Evolutionary conservation across 495 filamentous ascomycete genomes (phyloP), one percentile per base, ranked within the genome.

Genomic region (Penicillium riverlandense): DNA sequence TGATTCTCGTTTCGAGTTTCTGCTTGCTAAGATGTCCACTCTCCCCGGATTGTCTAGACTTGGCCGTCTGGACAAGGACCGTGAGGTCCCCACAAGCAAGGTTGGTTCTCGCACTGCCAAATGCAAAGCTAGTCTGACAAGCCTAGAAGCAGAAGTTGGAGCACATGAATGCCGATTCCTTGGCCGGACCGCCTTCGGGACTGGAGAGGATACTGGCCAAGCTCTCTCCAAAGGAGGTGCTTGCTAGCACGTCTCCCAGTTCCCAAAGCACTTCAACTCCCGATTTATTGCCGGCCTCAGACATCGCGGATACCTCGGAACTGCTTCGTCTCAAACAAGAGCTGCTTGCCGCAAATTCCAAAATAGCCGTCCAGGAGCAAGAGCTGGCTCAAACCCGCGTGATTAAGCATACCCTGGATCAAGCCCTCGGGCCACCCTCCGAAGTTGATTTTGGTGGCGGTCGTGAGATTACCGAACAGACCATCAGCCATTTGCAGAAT

Each of bases 331-430:
- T 94, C 37, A 78, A 79, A 48, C 69, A 77, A 42, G 84, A 97
- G 63, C 75, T 98, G 11, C 79, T 84, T 43, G 80, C 77, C 49
- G 88, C 90, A 15, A 84, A 86, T 50, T 80, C 77, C 53, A 84
- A 82, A 49, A 90, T 98, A 60, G 83, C 80, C 43, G 74, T 80
- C 12, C 84, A 95, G 63, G 87, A 88, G 48, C 79, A 90, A 45
- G 88, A 96, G 62, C 76, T 96, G 43, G 75, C 84, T 22, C 85
- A 91, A 46, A 84, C 74, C 8, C 86, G 88, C 35, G 79, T 80
- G 55, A 81, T 80, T 37, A 85, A 83, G 58, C 83, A 87, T 55
- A 88, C 84, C 11, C 49, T 89, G 37, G 84, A 89, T 43, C 80
- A 88, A 56, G 78, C 79, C 43, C 72, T 89, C 44, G 83, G 81